Evolutionary conservation across 441 rosid species (phyloP).

Genomic region (Kokia cookei): DNA sequence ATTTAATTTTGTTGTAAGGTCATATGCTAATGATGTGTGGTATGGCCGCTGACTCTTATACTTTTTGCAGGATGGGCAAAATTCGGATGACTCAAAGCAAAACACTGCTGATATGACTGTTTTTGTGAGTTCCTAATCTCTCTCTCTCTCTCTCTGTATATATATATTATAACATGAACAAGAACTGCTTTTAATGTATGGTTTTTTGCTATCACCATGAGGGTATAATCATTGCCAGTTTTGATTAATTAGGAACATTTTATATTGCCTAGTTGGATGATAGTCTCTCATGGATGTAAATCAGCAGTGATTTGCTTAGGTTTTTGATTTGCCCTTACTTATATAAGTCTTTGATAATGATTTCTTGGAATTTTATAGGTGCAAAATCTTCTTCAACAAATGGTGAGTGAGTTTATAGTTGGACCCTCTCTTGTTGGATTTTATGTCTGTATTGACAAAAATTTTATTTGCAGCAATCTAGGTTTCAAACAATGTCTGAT

Average conservation of each 20-base stretch:
- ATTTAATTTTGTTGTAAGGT: neutral
- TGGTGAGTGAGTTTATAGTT: slow-evolving; percentile 38
- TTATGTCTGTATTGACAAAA: slow-evolving; percentile 3
- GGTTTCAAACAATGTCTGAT: slow-evolving; percentile 76
- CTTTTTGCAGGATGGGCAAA: slow-evolving; percentile 47
- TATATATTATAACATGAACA: neutral
- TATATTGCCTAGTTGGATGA: neutral
- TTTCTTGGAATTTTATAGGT: slow-evolving; percentile 36
- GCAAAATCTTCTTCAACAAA: slow-evolving; percentile 71
- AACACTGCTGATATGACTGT: slow-evolving; percentile 39
- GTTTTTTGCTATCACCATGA: neutral
- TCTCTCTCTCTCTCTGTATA: no score
- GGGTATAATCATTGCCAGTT: neutral
- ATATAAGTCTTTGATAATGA: neutral
- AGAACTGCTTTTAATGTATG: neutral
- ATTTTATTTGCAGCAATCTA: slow-evolving; percentile 46
- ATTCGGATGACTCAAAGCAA: slow-evolving; percentile 56
- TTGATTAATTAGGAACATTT: neutral
- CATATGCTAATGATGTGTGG: neutral
- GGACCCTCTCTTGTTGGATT: neutral
- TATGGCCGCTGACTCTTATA: neutral
- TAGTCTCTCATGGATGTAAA: neutral
- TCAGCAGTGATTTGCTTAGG: neutral
- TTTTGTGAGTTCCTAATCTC: neutral
- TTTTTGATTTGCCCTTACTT: neutral